Conservation (phyloP, 2,329 filamentous ascomycete genomes). For the Dactylellina sp. region DNA sequence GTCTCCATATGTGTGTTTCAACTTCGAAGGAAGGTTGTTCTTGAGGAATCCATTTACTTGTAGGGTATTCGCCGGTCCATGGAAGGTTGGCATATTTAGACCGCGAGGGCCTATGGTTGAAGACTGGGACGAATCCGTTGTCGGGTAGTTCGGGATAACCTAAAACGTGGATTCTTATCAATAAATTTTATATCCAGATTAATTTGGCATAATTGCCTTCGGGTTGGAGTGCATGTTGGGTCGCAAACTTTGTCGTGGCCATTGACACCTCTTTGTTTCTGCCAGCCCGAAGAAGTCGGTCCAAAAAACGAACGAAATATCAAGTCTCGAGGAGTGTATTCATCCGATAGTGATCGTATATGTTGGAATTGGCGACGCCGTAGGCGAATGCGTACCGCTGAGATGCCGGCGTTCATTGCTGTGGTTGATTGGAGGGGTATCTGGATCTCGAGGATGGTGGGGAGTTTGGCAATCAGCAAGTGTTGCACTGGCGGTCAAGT, state of each 20-base stretch:
- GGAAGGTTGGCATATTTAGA: constrained; percentile 23
- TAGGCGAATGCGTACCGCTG: not conserved
- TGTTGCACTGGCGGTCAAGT: too few relatives aligned
- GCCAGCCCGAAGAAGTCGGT: not conserved
- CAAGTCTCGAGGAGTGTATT: not conserved
- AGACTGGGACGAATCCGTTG: too few relatives aligned
- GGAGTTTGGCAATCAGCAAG: constrained; percentile 11
- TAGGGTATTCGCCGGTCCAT: constrained; percentile 31
- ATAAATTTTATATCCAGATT: not conserved
- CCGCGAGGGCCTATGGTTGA: too few relatives aligned
- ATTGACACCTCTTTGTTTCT: not conserved
- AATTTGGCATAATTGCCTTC: not conserved
- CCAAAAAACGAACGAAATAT: not conserved
- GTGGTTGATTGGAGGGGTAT: constrained; percentile 1
- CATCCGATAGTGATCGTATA: not conserved
- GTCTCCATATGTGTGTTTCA: not conserved
- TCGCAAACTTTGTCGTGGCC: not conserved
- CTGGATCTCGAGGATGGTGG: not conserved
- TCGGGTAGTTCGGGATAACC: not conserved
- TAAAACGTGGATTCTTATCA: not conserved
- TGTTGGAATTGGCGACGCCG: not conserved
- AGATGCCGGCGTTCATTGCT: constrained; percentile 17
- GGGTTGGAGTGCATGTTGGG: not conserved
- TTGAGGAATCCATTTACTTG: constrained; percentile 36
- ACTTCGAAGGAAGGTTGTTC: constrained; percentile 15